These are phyloP conservation scores for Dalbergia oliveri DNA, from an alignment of 306 rosid genomes.

Conservation along the genomic window DNA sequence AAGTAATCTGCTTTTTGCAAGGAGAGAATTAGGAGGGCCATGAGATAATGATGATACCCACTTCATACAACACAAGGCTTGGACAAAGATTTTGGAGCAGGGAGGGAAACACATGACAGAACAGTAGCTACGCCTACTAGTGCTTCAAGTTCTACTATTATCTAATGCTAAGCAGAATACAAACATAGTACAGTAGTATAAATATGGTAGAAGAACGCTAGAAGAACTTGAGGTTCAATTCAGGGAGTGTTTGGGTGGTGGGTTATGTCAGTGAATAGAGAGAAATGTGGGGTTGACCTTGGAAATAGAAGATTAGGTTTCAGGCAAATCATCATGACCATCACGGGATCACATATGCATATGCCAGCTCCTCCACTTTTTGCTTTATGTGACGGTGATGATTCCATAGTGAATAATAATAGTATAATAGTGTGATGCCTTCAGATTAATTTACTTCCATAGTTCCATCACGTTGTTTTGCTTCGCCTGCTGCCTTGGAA, in stretches of 20 bases:
- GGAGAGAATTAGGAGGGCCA: slow-evolving; percentile 33
- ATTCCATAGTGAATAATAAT: neutral
- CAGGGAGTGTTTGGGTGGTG: neutral
- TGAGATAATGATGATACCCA: slow-evolving; percentile 17
- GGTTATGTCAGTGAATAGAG: neutral
- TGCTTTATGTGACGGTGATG: neutral
- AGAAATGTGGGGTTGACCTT: neutral
- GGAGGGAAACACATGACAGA: neutral
- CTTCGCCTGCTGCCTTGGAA: neutral
- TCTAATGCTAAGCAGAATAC: neutral
- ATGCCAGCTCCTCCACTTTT: neutral
- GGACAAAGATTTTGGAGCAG: neutral
- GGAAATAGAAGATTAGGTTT: slow-evolving; percentile 9
- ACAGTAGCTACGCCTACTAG: neutral
- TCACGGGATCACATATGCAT: neutral
- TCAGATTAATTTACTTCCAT: neutral
- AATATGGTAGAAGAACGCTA: neutral
- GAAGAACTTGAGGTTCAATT: neutral
- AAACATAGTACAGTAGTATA: slow-evolving; percentile 4
- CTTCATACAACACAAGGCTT: neutral
- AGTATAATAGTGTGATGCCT: neutral
- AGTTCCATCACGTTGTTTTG: neutral
- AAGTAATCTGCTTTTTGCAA: slow-evolving; percentile 47
- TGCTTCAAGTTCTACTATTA: slow-evolving; percentile 13
- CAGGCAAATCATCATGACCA: slow-evolving; percentile 6